Conservation (phyloP, 805 yeast species). For the Kazachstania kunashirensis region DNA sequence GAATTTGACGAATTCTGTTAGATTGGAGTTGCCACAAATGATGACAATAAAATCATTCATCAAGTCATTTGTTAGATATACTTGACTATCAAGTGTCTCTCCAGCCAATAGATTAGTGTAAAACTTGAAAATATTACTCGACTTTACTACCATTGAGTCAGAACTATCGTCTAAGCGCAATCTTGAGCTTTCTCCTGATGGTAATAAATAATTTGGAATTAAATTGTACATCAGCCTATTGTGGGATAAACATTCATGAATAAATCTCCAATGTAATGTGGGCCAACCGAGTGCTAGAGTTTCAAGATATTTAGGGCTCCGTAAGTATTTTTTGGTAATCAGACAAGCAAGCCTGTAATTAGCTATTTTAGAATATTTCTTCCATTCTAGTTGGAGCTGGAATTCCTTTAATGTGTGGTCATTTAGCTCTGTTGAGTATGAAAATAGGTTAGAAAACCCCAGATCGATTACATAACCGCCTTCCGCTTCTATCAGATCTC, state of each 20-base stretch:
- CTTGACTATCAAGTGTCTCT: constrained; percentile 32
- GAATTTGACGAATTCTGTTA: constrained; percentile 22
- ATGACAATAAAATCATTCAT: constrained; percentile 31
- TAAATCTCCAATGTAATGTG: constrained; percentile 48
- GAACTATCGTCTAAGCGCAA: constrained; percentile 18
- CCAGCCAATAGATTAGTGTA: constrained; percentile 31
- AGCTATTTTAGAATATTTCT: constrained; percentile 7
- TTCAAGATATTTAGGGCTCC: constrained; percentile 72
- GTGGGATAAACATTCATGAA: constrained; percentile 38
- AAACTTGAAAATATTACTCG: constrained; percentile 41
- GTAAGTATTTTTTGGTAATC: constrained; percentile 44
- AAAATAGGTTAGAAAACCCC: constrained; percentile 28
- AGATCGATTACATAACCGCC: constrained; percentile 36
- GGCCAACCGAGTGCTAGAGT: constrained; percentile 84
- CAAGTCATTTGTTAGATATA: constrained; percentile 11
- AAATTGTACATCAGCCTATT: constrained; percentile 7
- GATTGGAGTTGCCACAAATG: constrained; percentile 25
- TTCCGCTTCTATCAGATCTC: constrained; percentile 30
- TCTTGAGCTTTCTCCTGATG: constrained; percentile 58
- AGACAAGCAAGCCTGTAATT: constrained; percentile 51
- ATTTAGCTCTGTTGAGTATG: neutral
- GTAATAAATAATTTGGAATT: constrained; percentile 51
- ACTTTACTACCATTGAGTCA: constrained; percentile 31
- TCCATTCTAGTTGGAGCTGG: constrained; percentile 9
- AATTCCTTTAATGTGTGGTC: neutral